Evolutionary conservation across 306 rosid genomes (phyloP).

Genomic region (Dryas octopetala): DNA sequence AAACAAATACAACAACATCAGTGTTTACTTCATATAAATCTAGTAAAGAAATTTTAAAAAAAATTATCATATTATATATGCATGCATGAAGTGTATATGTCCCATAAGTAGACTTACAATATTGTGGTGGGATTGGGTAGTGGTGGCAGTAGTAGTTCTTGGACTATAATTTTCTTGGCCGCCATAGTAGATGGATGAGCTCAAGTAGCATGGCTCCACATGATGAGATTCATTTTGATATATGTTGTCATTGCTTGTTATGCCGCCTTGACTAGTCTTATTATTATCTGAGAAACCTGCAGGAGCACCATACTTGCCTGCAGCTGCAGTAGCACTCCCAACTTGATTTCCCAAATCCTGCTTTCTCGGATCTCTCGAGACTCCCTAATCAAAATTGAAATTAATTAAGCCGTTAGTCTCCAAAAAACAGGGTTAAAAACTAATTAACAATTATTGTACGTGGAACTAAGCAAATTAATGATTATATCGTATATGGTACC

Average conservation of each 20-base stretch:
- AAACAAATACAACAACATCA: background rate
- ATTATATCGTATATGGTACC: conserved; percentile 31
- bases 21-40: background rate
- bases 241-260: conserved; percentile 35
- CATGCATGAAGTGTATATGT: too few species aligned
- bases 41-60: background rate
- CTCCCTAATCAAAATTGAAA: too few species aligned
- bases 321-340: too few species aligned
- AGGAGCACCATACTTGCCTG: too few species aligned
- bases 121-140: conserved; percentile 41
- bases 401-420: too few species aligned
- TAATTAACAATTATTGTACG: too few species aligned
- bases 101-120: conserved; percentile 34
- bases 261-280: conserved; percentile 14
- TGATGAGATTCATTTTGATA: conserved; percentile 43
- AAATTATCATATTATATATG: too few species aligned
- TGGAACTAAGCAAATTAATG: too few species aligned
- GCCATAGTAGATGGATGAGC: conserved; percentile 84
- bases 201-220: conserved; percentile 57
- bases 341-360: too few species aligned
- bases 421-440: too few species aligned
- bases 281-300: background rate
- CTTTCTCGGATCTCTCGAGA: too few species aligned
- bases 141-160: conserved; percentile 49
- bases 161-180: conserved; percentile 86